These are phyloP conservation scores for Hypoxylon perforatum DNA, from an alignment of 495 filamentous ascomycete species.

Conservation along the genomic window DNA sequence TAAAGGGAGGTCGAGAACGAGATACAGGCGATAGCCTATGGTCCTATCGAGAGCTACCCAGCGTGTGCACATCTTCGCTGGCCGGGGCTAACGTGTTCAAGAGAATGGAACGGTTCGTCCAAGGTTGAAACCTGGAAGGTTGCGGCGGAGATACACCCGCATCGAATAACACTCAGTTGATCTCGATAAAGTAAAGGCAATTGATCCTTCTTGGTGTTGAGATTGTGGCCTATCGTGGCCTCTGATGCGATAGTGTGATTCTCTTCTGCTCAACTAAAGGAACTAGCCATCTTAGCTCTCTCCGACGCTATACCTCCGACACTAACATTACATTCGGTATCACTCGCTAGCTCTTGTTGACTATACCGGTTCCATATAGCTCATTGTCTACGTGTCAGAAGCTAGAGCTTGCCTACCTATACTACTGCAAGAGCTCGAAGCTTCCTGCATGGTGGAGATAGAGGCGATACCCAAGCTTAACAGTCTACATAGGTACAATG, in stretches of 20 bases:
- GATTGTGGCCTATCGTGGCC: neutral
- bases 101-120: neutral
- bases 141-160: constrained; percentile 4
- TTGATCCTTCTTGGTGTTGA: neutral
- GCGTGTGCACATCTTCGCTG: constrained; percentile 6
- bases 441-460: constrained; percentile 16
- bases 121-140: constrained; percentile 1
- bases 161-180: constrained; percentile 11
- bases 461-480: neutral
- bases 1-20: neutral
- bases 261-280: neutral
- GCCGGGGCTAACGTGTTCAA: constrained; percentile 5
- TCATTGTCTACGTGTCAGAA: constrained; percentile 6
- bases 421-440: constrained; percentile 17
- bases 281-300: neutral
- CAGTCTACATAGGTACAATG: constrained; percentile 7
- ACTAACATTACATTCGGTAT: constrained; percentile 5
- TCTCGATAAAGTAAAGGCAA: neutral
- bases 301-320: neutral
- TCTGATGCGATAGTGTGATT: constrained; percentile 1
- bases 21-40: neutral
- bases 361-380: constrained; percentile 11
- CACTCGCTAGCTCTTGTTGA: constrained; percentile 1
- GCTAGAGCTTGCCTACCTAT: neutral
- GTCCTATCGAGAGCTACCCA: constrained; percentile 7